These are phyloP conservation scores for Mycotypha africana DNA, from an alignment of 371 early-diverging fungal genomes.

Conservation along the genomic window DNA sequence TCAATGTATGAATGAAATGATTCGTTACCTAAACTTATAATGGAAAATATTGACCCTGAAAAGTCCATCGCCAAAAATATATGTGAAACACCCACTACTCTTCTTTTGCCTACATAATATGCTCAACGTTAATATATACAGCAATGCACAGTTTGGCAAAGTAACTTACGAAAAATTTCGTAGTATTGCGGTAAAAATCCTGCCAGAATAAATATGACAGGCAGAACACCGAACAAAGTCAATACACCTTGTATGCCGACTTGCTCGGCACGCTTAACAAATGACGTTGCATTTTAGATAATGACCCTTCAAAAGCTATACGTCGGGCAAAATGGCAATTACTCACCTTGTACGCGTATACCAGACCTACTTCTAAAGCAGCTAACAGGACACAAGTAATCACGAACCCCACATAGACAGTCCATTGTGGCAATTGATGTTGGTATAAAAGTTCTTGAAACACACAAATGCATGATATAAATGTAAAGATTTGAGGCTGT, in stretches of 20 bases:
- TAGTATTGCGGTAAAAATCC: slow-evolving; percentile 51
- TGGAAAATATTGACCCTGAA: slow-evolving; percentile 39
- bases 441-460: slow-evolving; percentile 45
- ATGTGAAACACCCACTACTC: slow-evolving; percentile 39
- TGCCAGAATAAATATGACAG: slow-evolving; percentile 30
- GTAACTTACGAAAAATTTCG: slow-evolving; percentile 35
- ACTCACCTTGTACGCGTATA: slow-evolving; percentile 21
- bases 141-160: too few species aligned
- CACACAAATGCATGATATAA: slow-evolving; percentile 32
- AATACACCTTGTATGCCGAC: slow-evolving; percentile 18
- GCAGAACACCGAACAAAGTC: slow-evolving; percentile 40
- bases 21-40: slow-evolving; percentile 34
- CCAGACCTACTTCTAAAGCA: slow-evolving; percentile 20
- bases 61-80: slow-evolving; percentile 45
- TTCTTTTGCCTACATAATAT: slow-evolving; percentile 11
- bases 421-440: slow-evolving; percentile 12
- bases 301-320: too few species aligned
- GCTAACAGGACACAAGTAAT: slow-evolving; percentile 7
- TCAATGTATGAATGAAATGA: not conserved
- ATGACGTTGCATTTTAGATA: too few species aligned
- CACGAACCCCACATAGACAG: slow-evolving; percentile 2
- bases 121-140: too few species aligned
- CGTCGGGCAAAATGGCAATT: not conserved
- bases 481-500: slow-evolving; percentile 50
- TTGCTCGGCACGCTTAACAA: slow-evolving; percentile 19